Evolutionary conservation across 495 filamentous ascomycete species (phyloP).

Genomic region (Daldinia grandis): DNA sequence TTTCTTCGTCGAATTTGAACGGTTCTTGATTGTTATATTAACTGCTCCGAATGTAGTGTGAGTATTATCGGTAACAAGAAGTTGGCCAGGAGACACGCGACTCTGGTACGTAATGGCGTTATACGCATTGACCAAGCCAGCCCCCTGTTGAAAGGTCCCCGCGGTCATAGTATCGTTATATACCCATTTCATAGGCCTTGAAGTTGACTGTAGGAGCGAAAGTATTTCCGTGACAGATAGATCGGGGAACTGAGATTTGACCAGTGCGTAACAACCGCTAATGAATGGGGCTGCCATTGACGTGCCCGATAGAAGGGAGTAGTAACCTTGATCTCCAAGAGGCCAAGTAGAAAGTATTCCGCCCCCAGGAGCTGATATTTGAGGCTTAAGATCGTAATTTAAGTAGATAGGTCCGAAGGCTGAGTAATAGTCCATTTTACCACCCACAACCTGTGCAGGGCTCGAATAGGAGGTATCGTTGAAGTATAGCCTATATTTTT

Average conservation of each 20-base stretch:
- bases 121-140: conserved; percentile 45
- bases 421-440: conserved; percentile 36
- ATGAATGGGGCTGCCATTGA: conserved; percentile 45
- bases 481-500: conserved; percentile 28
- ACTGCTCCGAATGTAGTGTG: conserved; percentile 16
- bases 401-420: conserved; percentile 33
- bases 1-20: conserved; percentile 15
- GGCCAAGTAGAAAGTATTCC: conserved; percentile 41
- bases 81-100: conserved; percentile 33
- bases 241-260: conserved; percentile 42
- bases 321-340: conserved; percentile 33
- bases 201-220: conserved; percentile 38
- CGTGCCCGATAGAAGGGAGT: conserved; percentile 39
- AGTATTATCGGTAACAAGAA: conserved; percentile 31
- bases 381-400: conserved; percentile 31
- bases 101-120: conserved; percentile 40
- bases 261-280: conserved; percentile 41
- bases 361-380: conserved; percentile 37
- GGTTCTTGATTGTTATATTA: conserved; percentile 41
- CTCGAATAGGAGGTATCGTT: conserved; percentile 32
- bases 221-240: conserved; percentile 33
- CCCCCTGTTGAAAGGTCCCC: conserved; percentile 45
- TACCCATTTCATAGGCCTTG: conserved; percentile 29
- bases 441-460: conserved; percentile 11
- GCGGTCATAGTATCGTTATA: conserved; percentile 31